These are phyloP conservation scores for Fusarium albidum DNA, from an alignment of 2,329 filamentous ascomycete species.

Conservation along the genomic window DNA sequence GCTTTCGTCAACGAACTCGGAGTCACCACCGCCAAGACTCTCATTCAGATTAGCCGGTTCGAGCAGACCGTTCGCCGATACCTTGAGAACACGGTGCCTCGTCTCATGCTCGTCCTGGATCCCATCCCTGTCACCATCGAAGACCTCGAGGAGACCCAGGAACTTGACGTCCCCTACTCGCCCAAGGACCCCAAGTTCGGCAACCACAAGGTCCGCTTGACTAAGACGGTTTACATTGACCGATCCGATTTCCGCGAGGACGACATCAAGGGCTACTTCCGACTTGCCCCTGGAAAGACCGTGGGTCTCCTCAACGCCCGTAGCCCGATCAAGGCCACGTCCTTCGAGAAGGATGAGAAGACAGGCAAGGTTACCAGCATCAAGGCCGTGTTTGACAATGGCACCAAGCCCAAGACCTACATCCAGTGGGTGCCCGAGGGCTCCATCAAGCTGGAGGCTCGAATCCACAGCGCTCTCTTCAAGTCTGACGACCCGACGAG, in stretches of 20 bases:
- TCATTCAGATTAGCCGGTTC: constrained; percentile 83
- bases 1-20: constrained; percentile 92
- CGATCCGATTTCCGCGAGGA: constrained; percentile 80
- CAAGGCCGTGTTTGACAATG: constrained; percentile 70
- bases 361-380: constrained; percentile 73
- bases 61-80: constrained; percentile 87
- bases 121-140: constrained; percentile 85
- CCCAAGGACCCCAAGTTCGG: constrained; percentile 79
- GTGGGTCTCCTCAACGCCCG: constrained; percentile 79
- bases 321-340: constrained; percentile 74
- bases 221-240: constrained; percentile 85
- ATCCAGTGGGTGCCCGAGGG: constrained; percentile 89
- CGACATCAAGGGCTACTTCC: constrained; percentile 80
- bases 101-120: constrained; percentile 89
- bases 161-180: constrained; percentile 80
- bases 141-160: constrained; percentile 66
- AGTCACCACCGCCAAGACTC: constrained; percentile 81
- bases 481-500: constrained; percentile 84
- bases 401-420: constrained; percentile 78
- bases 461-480: constrained; percentile 85
- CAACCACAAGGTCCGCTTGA: constrained; percentile 69
- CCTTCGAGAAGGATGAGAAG: constrained; percentile 72
- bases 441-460: constrained; percentile 74
- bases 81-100: constrained; percentile 86
- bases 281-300: constrained; percentile 78